phyloP scores from a whole-genome alignment of 2,329 filamentous ascomycete genomes.

The Aspergillus ruber region DNA sequence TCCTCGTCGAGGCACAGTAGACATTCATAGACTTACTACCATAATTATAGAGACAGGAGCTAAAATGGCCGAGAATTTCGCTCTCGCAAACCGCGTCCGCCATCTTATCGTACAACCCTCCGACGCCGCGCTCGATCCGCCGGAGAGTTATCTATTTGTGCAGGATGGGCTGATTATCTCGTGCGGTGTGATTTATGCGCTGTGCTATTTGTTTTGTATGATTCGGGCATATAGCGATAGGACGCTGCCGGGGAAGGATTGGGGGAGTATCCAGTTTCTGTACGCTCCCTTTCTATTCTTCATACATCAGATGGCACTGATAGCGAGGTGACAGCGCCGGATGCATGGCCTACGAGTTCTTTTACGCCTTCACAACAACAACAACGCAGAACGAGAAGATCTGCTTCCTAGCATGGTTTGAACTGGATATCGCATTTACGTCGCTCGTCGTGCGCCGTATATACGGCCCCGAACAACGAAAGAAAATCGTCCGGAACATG shows the following conservation, averaged over 20 bases:
- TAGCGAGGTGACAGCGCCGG: not conserved
- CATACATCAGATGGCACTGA: no score
- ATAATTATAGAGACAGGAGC: not conserved
- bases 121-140: constrained; percentile 9
- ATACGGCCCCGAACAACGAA: constrained; percentile 3
- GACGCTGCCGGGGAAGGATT: constrained; percentile 7
- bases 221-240: constrained; percentile 9
- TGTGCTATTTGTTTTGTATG: constrained; percentile 13
- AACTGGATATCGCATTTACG: constrained; percentile 10
- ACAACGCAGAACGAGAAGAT: constrained; percentile 8
- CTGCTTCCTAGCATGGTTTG: constrained; percentile 14
- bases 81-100: constrained; percentile 3
- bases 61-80: constrained; percentile 2
- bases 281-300: not conserved
- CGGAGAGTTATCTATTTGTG: constrained; percentile 15
- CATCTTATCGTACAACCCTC: constrained; percentile 16
- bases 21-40: not conserved
- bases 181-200: constrained; percentile 14
- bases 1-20: not conserved
- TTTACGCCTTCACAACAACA: constrained; percentile 13
- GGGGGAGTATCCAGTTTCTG: constrained; percentile 8
- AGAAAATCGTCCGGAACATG: constrained; percentile 5
- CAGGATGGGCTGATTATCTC: constrained; percentile 17
- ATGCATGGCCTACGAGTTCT: constrained; percentile 14
- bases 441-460: constrained; percentile 5